A percentile compares a stretch with the other conserved stretches of the same genome.
Evolutionary conservation across 305 asterid genomes (phyloP).

Genomic region (Andrographis paniculata): DNA sequence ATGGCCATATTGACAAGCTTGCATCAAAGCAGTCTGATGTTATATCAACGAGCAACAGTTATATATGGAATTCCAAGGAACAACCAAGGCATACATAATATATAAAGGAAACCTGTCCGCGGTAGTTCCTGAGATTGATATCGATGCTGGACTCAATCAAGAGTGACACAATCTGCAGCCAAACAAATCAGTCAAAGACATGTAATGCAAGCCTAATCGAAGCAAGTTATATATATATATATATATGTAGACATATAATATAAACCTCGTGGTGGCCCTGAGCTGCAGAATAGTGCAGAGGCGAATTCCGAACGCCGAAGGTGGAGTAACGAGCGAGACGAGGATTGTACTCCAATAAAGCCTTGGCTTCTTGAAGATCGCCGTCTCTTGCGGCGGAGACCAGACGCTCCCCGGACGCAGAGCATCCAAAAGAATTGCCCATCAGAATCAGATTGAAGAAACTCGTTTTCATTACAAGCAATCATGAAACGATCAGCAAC

Average conservation of each 20-base stretch:
- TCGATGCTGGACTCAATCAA: slow-evolving; percentile 79
- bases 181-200: background rate
- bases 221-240: too few relatives aligned
- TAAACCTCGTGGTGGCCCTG: slow-evolving; percentile 91
- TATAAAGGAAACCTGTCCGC: slow-evolving; percentile 69
- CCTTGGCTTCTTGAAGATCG: slow-evolving; percentile 90
- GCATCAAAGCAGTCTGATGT: slow-evolving; percentile 88
- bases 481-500: background rate
- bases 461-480: slow-evolving; percentile 16
- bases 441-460: slow-evolving; percentile 34
- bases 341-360: slow-evolving; percentile 80
- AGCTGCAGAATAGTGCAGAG: slow-evolving; percentile 83
- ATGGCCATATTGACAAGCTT: slow-evolving; percentile 89
- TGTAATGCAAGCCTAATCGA: background rate
- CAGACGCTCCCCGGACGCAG: slow-evolving; percentile 82
- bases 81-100: background rate
- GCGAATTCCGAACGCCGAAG: slow-evolving; percentile 84
- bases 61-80: background rate
- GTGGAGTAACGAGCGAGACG: slow-evolving; percentile 78
- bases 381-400: slow-evolving; percentile 95
- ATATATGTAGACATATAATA: too few relatives aligned
- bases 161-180: slow-evolving; percentile 60
- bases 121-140: slow-evolving; percentile 77
- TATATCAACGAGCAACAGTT: background rate
- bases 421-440: slow-evolving; percentile 87